Evolutionary conservation across 2,329 filamentous ascomycete species (phyloP).

Genomic region (Teratosphaeria epicoccoides): DNA sequence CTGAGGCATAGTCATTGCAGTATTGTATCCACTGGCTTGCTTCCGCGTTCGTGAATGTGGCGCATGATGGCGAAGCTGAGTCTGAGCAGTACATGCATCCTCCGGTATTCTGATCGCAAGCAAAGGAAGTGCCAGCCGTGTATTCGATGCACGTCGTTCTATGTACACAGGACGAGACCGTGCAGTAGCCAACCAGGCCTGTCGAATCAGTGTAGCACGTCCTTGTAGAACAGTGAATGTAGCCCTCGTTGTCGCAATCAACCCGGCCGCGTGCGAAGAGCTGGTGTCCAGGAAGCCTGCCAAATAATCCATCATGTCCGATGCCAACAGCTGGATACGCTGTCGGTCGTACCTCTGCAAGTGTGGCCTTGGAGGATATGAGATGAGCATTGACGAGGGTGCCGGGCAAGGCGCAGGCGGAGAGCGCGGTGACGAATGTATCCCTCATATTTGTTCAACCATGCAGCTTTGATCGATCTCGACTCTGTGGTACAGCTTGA

Average conservation of each 20-base stretch:
- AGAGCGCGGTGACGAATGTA: not conserved
- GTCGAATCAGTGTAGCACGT: constrained; percentile 11
- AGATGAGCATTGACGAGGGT: constrained; percentile 1
- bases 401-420: not conserved
- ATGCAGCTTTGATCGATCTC: not conserved
- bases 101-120: constrained; percentile 11
- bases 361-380: constrained; percentile 1
- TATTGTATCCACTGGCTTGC: constrained; percentile 2
- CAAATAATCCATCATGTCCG: constrained; percentile 1
- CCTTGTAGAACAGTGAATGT: constrained; percentile 2
- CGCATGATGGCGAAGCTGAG: not conserved
- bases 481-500: too few relatives aligned
- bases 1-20: constrained; percentile 2
- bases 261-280: constrained; percentile 1
- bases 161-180: constrained; percentile 8
- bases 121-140: not conserved
- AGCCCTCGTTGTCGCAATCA: constrained; percentile 2
- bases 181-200: constrained; percentile 13
- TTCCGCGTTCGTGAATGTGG: constrained; percentile 2
- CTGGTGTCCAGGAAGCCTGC: constrained; percentile 3
- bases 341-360: constrained; percentile 1
- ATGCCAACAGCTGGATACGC: constrained; percentile 3
- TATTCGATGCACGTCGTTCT: constrained; percentile 12
- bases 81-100: constrained; percentile 12
- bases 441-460: not conserved